Percentiles rank a stretch among this genome's conserved stretches.
Conservation (phyloP, 345 rosid species). For the Diplotaxis tenuifolia region DNA sequence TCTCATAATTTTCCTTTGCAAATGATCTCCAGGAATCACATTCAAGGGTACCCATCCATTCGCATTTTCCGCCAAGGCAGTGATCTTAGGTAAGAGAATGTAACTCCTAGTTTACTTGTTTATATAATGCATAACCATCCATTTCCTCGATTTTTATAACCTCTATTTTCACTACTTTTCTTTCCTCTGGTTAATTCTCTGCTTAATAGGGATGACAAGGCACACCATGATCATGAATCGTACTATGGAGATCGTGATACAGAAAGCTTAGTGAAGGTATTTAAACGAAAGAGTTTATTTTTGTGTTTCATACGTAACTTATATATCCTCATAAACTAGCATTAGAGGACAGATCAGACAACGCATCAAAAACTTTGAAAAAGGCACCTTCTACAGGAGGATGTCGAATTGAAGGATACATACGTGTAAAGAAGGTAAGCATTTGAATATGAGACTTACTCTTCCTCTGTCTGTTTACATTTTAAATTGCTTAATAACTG, state of each 20-base stretch:
- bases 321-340: slow-evolving; percentile 49
- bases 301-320: not conserved
- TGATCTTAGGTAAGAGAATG: slow-evolving; percentile 62
- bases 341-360: slow-evolving; percentile 52
- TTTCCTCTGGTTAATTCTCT: slow-evolving; percentile 5
- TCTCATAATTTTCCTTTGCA: slow-evolving; percentile 1
- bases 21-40: slow-evolving; percentile 63
- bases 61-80: slow-evolving; percentile 97
- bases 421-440: slow-evolving; percentile 90
- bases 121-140: slow-evolving; percentile 3
- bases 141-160: not conserved
- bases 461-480: not conserved
- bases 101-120: slow-evolving; percentile 2
- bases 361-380: slow-evolving; percentile 43
- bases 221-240: slow-evolving; percentile 95
- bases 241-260: slow-evolving; percentile 99
- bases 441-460: not conserved
- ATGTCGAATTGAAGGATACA: slow-evolving; percentile 95
- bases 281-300: not conserved
- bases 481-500: not conserved
- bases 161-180: not conserved
- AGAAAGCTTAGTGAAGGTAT: slow-evolving; percentile 86
- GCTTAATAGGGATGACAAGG: slow-evolving; percentile 72
- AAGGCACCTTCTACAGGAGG: slow-evolving; percentile 90
- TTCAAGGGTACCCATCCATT: slow-evolving; percentile 97